Conservation (phyloP, 306 rosid genomes). For the Castanopsis chinensis region DNA sequence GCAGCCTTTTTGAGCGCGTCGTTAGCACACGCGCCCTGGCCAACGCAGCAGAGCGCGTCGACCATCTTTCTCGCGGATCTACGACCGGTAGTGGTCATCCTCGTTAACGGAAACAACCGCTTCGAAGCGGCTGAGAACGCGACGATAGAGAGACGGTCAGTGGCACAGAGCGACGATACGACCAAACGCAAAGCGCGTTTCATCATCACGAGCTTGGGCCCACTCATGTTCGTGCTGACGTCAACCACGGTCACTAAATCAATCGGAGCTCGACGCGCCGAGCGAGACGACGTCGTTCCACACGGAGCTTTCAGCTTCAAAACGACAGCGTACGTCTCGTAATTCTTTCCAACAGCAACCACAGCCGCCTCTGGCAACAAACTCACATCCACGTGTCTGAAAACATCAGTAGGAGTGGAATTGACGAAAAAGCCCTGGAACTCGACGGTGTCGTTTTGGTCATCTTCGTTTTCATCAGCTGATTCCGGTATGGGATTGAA, state of each 20-base stretch:
- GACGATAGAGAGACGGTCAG: slow-evolving; percentile 81
- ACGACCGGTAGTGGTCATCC: slow-evolving; percentile 67
- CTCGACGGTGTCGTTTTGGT: slow-evolving; percentile 37
- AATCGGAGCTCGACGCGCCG: slow-evolving; percentile 50
- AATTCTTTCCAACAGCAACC: slow-evolving; percentile 57
- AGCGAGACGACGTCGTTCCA: background rate
- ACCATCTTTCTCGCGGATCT: slow-evolving; percentile 60
- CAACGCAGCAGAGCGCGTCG: slow-evolving; percentile 46
- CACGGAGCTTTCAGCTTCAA: slow-evolving; percentile 65
- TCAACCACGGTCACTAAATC: slow-evolving; percentile 77
- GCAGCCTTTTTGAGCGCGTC: slow-evolving; percentile 91
- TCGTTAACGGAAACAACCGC: slow-evolving; percentile 62
- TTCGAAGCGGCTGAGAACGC: slow-evolving; percentile 84
- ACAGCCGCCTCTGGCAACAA: slow-evolving; percentile 76
- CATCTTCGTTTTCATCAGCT: slow-evolving; percentile 66
- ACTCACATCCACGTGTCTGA: slow-evolving; percentile 40
- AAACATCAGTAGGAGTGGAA: slow-evolving; percentile 20
- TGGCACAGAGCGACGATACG: slow-evolving; percentile 57
- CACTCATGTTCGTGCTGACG: slow-evolving; percentile 52
- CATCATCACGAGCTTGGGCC: slow-evolving; percentile 57
- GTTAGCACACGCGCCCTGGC: slow-evolving; percentile 46
- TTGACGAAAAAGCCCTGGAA: slow-evolving; percentile 66
- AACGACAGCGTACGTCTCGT: slow-evolving; percentile 66
- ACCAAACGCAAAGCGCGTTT: slow-evolving; percentile 64
- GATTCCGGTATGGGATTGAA: slow-evolving; percentile 90